Evolutionary conservation across 371 early-diverging fungal species (phyloP), one percentile per base, ranked within the genome.

Genomic region (Rhizomucor miehei): DNA sequence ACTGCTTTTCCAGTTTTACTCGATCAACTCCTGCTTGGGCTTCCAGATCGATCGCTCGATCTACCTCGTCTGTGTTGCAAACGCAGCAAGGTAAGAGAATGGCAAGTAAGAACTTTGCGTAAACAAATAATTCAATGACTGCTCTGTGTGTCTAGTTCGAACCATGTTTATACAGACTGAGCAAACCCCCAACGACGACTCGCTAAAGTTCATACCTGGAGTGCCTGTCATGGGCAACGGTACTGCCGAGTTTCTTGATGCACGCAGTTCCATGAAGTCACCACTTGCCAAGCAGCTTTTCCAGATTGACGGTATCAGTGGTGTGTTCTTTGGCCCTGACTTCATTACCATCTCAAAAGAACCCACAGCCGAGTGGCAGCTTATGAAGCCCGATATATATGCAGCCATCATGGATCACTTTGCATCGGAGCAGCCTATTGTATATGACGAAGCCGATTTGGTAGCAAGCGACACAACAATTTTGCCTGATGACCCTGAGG

Each of bases 81-180:
- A 41, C 41, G 11, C 41, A 41, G 41, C 41, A 41, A 41, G 41
- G 41, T 41, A 41, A 41, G 41, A 41, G 19, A 41, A 3, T 6
- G 19, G 11, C 6, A 41, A 41, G 11, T 6, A 19, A 9, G 14
- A 10, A 38, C 10, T 38, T 38, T 9, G 14, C 38, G 9, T 10
- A 14, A 38, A 14, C 41, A 14, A 12, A 14, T 41, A 6, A 41
- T 41, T 11, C 6, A 16, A 16, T 6, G 6, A 11, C 41, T 41
- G 14, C 19, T 4, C 12, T 6, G 6, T 19, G 6, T 11, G 16
- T 14, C 3, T 24, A 87, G 88, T 77, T 1, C 83, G 88, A 40
- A 82, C 84, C 24, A 89, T 98, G 92, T 98, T 98, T 72, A 96
- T 97, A 52, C 96, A 97, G 66, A 93, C 95, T 0, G 94, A 93